A percentile compares a stretch with the other conserved stretches of the same genome.
phyloP scores from a whole-genome alignment of 129 eudicot species.

The Lactuca sativa region DNA sequence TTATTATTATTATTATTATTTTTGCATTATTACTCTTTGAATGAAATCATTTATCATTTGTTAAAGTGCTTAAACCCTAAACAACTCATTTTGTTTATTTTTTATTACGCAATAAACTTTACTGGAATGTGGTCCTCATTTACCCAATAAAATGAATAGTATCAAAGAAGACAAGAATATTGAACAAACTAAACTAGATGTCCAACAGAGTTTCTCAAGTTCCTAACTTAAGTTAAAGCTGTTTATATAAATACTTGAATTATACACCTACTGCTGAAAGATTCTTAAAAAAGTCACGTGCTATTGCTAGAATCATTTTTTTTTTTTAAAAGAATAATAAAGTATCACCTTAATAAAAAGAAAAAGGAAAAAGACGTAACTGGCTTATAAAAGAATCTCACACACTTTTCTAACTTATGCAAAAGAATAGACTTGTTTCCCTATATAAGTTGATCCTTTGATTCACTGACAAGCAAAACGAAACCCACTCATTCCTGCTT shows the following conservation, averaged over 20 bases:
- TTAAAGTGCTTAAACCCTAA: too few relatives aligned
- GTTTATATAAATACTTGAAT: constrained; percentile 9
- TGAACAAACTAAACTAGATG: too few relatives aligned
- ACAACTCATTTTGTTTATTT: too few relatives aligned
- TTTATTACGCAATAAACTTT: too few relatives aligned
- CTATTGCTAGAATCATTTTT: too few relatives aligned
- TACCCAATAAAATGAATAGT: too few relatives aligned
- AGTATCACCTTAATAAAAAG: constrained; percentile 1
- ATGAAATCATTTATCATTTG: too few relatives aligned
- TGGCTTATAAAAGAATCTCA: constrained; percentile 15
- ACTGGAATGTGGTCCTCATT: too few relatives aligned
- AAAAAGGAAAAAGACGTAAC: background rate
- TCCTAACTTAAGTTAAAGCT: background rate
- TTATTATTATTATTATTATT: too few relatives aligned
- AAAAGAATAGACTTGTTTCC: constrained; percentile 12
- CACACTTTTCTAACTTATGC: constrained; percentile 14
- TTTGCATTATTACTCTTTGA: too few relatives aligned
- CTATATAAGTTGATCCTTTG: constrained; percentile 28
- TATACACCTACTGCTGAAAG: constrained; percentile 1
- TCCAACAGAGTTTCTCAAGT: too few relatives aligned
- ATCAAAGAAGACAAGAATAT: too few relatives aligned
- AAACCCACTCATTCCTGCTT: background rate
- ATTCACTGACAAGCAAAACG: constrained; percentile 2
- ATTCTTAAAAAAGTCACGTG: background rate
- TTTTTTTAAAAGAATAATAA: background rate